Evolutionary conservation across 169 alveolate genomes (phyloP), one percentile per base, ranked within the genome.

Genomic region (Plasmodium coatneyi): DNA sequence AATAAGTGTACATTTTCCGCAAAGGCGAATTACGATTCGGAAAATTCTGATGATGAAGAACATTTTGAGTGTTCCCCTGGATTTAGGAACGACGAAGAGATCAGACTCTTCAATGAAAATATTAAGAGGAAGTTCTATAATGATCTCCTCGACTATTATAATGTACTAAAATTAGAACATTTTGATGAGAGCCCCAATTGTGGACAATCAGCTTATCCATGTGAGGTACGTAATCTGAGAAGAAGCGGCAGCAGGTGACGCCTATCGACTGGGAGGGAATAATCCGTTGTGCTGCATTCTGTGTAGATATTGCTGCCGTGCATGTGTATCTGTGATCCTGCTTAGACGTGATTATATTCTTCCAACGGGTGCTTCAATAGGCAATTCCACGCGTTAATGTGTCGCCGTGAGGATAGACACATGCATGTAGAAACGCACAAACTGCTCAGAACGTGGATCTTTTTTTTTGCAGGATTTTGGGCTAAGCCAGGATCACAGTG

Each of bases 131-230:
- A 79, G 10, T 46, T 89, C 46, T 25, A 54, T 78, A 78, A 89
- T 56, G 82, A 78, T 12, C 16, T 89, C 22, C 30, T 52, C 82
- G 83, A 78, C 16, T 89, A 79, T 89, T 89, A 34, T 41, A 89
- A 79, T 6, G 25, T 56, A 43, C 56, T 79, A 30, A 78, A 79
- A 52, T 39, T 54, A 12, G 39, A 49, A 36, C 14, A 78, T 76
- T 54, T 56, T 52, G 74, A 83, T 36, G 82, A 39, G 30, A 16
- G 34, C 32, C 0, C 1, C 36, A 25, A 14, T 28, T 82, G 25
- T 82, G 66, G 54, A 32, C 25, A 30, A 32, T 30, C 28, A n/a
- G 22, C 46, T 16, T 19, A 41, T 30, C 3, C 34, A 28, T 22
- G 41, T 30, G 54, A 82, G 52, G 90, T 82, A 82, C 39, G 32